These are phyloP conservation scores for Fusarium sp. DNA, from an alignment of 2,329 filamentous ascomycete genomes.

Conservation along the genomic window DNA sequence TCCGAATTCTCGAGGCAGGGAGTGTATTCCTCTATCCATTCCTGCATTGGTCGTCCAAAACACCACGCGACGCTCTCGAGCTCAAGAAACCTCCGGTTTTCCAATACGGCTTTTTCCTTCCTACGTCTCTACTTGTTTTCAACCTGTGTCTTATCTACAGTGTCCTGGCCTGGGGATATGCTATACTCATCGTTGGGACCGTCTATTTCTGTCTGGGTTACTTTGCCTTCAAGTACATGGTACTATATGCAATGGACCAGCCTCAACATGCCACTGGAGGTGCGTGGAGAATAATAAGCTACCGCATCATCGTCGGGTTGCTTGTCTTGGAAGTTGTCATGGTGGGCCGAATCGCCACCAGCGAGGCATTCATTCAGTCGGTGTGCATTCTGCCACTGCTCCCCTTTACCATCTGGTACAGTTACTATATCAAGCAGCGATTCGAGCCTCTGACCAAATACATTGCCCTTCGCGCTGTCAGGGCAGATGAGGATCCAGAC, in stretches of 20 bases:
- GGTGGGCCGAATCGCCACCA: constrained; percentile 83
- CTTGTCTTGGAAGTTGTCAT: constrained; percentile 92
- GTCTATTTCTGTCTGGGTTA: constrained; percentile 86
- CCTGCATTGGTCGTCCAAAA: constrained; percentile 79
- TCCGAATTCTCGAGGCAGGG: constrained; percentile 90
- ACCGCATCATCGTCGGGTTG: constrained; percentile 86
- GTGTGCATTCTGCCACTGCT: constrained; percentile 80
- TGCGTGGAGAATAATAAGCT: constrained; percentile 97
- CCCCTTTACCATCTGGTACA: constrained; percentile 87
- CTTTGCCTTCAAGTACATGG: constrained; percentile 96
- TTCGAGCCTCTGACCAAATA: constrained; percentile 92
- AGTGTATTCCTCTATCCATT: constrained; percentile 86
- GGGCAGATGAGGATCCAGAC: constrained; percentile 59
- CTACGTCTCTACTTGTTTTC: constrained; percentile 90
- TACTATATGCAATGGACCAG: constrained; percentile 98
- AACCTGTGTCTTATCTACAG: constrained; percentile 97
- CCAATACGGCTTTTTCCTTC: constrained; percentile 95
- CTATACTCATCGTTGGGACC: constrained; percentile 83
- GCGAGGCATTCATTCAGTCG: constrained; percentile 77
- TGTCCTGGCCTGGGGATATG: constrained; percentile 80
- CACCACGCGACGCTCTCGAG: constrained; percentile 88
- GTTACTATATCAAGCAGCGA: constrained; percentile 79
- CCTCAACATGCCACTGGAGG: constrained; percentile 92
- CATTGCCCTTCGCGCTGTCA: constrained; percentile 89
- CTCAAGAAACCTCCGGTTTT: constrained; percentile 85